Base-by-base conservation (phyloP, 768 basidiomycete genomes). In the Pulveroboletus ravenelii region DNA sequence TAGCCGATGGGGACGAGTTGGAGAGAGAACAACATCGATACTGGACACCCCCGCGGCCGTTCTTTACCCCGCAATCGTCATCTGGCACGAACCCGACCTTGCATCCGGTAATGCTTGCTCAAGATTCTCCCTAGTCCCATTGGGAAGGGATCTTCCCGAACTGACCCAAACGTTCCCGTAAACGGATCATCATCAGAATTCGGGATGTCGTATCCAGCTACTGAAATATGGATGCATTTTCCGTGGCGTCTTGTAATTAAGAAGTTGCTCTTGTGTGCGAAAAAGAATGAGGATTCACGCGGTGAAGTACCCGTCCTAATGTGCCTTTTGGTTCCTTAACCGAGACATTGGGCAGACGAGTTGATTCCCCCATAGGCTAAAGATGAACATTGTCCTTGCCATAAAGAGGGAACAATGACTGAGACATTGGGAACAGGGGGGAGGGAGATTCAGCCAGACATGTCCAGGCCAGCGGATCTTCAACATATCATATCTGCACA, bases 341-440 rank as follows among this genome's bases (percentile, higher is more conserved):
- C 53, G 51, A 61, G 50, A 52, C 50, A 50, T 27, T 27, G 25
- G 46, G 50, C 56, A 61, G 54, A 58, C 59, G 42, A 54, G 44
- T 51, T 35, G 27, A 50, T 60, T 27, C 52, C 41, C 34, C 45
- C 56, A 27, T 27, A 27, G 25, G 25, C 25, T 51, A 52, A 55
- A 52, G 39, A 47, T 38, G 60, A 51, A 62, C 65, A 57, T 64
- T 63, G 63, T 57, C 47, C 55, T 60, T 69, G 30, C 68, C 62
- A 59, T 63, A 67, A 62, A 15, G 18, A 60, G 67, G 53, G 55
- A 57, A 69, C 67, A 67, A 67, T 56, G 61, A 3, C 47, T 55
- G 58, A 61, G 61, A 62, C 58, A 54, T 44, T 39, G 13, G 14
- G 31, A n/a, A 30, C 34, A 34, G 17, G 15, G 35, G 10, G 10